These are phyloP conservation scores for Soucietia sequanensis DNA, from an alignment of 805 yeast species.

Conservation along the genomic window DNA sequence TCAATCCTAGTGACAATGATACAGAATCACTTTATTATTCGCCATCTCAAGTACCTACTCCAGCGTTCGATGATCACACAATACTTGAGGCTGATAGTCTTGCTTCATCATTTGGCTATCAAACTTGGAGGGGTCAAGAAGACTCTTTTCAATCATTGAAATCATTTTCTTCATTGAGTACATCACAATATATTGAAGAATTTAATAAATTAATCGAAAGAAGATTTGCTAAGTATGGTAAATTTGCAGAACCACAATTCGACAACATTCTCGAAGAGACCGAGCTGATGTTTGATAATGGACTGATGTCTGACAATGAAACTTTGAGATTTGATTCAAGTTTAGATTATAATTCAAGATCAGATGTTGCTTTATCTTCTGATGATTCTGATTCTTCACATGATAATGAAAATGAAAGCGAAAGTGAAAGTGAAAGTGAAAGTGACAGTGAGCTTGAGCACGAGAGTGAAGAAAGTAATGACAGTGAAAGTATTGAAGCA, in stretches of 20 bases:
- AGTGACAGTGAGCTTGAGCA: no score
- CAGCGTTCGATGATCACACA: neutral
- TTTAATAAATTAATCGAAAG: constrained; percentile 28
- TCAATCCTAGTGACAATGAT: constrained; percentile 1
- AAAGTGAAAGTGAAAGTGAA: no score
- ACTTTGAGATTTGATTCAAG: no score
- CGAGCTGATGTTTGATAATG: no score
- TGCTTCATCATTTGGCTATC: neutral
- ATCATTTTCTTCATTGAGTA: constrained; percentile 24
- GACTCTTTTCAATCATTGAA: constrained; percentile 4
- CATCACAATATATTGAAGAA: constrained; percentile 24
- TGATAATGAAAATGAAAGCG: no score
- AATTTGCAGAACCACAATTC: constrained; percentile 2
- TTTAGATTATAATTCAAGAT: no score
- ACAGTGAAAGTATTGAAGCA: no score
- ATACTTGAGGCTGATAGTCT: no score
- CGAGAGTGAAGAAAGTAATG: no score
- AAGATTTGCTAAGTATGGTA: constrained; percentile 5
- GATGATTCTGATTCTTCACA: no score
- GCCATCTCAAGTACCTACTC: neutral
- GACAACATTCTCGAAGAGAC: constrained; percentile 1
- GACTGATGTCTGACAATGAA: neutral
- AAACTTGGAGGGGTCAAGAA: constrained; percentile 1
- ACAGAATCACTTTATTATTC: constrained; percentile 3
- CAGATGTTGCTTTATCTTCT: no score